Conservation (phyloP, 805 yeast species). For the Monosporozyma unispora region DNA sequence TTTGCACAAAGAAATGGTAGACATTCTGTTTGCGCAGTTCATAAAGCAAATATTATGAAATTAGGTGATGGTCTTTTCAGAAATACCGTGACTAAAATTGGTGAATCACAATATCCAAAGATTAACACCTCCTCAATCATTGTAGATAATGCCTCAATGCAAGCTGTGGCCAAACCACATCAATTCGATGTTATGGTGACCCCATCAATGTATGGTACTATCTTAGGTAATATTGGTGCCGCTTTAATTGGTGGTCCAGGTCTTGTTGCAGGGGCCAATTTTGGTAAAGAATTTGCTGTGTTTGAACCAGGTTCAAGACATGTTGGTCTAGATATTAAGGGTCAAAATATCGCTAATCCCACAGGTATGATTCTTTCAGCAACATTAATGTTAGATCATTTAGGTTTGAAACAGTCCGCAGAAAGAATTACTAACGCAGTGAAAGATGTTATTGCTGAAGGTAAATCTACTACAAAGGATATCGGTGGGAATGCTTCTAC, state of each 20-base stretch:
- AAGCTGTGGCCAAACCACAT: constrained; percentile 96
- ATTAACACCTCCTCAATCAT: constrained; percentile 83
- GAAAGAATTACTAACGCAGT: constrained; percentile 84
- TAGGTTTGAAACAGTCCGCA: constrained; percentile 79
- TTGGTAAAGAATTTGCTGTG: constrained; percentile 94
- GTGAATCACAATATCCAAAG: constrained; percentile 76
- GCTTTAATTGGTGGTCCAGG: constrained; percentile 95
- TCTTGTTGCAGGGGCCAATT: constrained; percentile 96
- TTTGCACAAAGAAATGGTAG: constrained; percentile 89
- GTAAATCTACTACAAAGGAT: constrained; percentile 76
- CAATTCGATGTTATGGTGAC: constrained; percentile 97
- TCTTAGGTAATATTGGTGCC: constrained; percentile 95
- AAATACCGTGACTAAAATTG: constrained; percentile 81
- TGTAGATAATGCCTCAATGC: constrained; percentile 99
- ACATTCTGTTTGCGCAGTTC: constrained; percentile 89
- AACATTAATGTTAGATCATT: constrained; percentile 86
- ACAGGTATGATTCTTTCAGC: constrained; percentile 94
- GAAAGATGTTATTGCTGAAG: constrained; percentile 82
- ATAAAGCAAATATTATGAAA: constrained; percentile 98
- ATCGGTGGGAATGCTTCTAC: constrained; percentile 87
- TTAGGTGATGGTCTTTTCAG: constrained; percentile 97
- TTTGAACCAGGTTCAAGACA: constrained; percentile 99
- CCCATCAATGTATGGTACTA: constrained; percentile 97
- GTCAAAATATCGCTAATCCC: constrained; percentile 93
- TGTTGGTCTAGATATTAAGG: constrained; percentile 94